These are phyloP conservation scores for Colletotrichum caudatum DNA, from an alignment of 2,329 filamentous ascomycete genomes.

Conservation along the genomic window DNA sequence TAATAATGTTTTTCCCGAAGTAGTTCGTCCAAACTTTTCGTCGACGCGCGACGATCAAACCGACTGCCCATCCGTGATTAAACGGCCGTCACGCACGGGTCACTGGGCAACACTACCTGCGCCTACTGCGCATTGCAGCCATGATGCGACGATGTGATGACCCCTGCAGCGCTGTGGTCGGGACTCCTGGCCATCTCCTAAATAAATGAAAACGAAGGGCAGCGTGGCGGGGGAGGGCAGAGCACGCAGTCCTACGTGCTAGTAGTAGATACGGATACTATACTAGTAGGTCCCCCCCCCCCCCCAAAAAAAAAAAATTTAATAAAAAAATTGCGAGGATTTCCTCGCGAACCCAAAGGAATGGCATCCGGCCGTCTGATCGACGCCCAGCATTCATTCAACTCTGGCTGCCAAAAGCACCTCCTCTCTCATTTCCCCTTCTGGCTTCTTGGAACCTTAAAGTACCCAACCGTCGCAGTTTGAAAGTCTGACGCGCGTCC, in stretches of 20 bases:
- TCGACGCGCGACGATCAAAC: slow-evolving; percentile 14
- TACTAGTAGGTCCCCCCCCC: no score
- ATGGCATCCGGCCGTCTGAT: slow-evolving; percentile 9
- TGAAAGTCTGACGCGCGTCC: neutral
- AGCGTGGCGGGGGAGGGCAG: neutral
- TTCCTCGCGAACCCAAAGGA: neutral
- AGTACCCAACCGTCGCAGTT: neutral
- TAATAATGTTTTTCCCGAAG: neutral
- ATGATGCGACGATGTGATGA: slow-evolving; percentile 5
- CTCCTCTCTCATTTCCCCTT: neutral
- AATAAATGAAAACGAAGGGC: neutral
- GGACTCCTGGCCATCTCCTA: no score
- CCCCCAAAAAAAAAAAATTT: no score
- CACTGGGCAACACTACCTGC: neutral
- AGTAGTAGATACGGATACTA: no score
- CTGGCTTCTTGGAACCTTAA: neutral
- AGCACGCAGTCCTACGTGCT: neutral
- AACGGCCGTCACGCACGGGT: neutral
- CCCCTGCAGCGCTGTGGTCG: neutral
- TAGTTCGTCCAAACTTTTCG: slow-evolving; percentile 13
- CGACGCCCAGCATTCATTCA: neutral
- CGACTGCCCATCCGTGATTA: neutral
- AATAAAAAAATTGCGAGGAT: neutral
- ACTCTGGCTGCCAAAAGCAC: neutral
- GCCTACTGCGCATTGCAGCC: neutral